Base-by-base conservation (phyloP, 116 monocot species). In the Phalaenopsis hybrid region DNA sequence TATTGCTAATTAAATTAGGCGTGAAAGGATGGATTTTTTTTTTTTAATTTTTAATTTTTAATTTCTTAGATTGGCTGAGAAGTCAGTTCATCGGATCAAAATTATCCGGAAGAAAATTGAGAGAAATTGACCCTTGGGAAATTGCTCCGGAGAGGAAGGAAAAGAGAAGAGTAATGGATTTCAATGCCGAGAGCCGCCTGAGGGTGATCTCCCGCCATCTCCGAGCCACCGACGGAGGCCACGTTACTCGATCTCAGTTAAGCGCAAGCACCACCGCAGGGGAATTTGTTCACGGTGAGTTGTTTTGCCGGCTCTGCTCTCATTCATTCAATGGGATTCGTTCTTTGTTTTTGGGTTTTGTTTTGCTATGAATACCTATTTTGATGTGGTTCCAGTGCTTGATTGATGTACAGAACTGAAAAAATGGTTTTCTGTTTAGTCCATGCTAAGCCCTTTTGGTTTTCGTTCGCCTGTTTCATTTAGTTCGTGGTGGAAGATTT, bases 161-260 rank as follows among this genome's bases (percentile, higher is more conserved):
- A 65, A 65, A 25, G 20, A 1, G 13, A 65, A 65, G 72, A 17
- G 17, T 41, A 28, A 82, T 82, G 82, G 82, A 82, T 76, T 77
- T 77, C 11, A 43, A 8, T 20, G 82, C 82, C 33, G 83, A 78
- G 23, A 48, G 83, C 33, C 83, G 83, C n/a, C 78, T 83, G 4
- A 78, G 67, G 6, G 78, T 69, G 44, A 78, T 83, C 52, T 65
- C 78, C 68, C 78, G 78, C 78, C 83, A 83, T 61, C 78, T 83
- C 49, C 83, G 45, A 33, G 34, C 67, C 28, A 6, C 50, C 57
- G 67, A 0, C 21, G 37, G 59, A 16, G 79, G 33, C 31, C 21
- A 61, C 15, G 78, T 67, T 49, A 28, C 20, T 50, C 31, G 23
- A 44, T 50, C 68, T 8, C 83, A 68, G 69, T 51, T 83, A n/a